phyloP scores from a whole-genome alignment of 805 yeast species.

The Lipomyces starkeyi region DNA sequence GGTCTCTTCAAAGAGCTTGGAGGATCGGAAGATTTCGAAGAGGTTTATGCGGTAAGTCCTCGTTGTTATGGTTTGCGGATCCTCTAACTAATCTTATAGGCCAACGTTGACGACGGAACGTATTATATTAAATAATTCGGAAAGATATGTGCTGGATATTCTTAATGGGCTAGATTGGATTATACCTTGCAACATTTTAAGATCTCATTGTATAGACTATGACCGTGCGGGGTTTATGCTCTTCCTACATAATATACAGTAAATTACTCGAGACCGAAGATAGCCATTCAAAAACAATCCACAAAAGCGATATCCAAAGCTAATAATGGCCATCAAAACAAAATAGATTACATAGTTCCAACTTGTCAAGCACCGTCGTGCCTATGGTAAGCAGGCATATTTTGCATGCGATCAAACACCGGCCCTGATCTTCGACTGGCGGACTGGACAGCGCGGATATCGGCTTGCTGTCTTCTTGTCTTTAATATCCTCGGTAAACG shows the following conservation, averaged over 20 bases:
- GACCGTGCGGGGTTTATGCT: neutral
- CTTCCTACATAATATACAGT: neutral
- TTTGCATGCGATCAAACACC: constrained; percentile 22
- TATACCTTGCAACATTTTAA: neutral
- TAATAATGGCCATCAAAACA: neutral
- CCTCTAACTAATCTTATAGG: constrained; percentile 8
- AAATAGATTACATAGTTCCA: neutral
- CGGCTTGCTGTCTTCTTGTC: constrained; percentile 65
- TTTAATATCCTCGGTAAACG: constrained; percentile 65
- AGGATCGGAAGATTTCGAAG: constrained; percentile 50
- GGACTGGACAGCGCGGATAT: constrained; percentile 34
- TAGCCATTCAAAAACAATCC: neutral
- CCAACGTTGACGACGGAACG: constrained; percentile 34
- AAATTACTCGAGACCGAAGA: neutral
- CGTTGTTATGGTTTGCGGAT: neutral
- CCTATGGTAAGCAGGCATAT: constrained; percentile 17
- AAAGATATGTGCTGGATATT: neutral
- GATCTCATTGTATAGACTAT: neutral
- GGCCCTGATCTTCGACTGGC: neutral
- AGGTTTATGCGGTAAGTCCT: constrained; percentile 28
- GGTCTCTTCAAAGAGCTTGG: constrained; percentile 81
- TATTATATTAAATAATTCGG: constrained; percentile 24
- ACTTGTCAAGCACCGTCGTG: neutral
- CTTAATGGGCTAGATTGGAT: neutral
- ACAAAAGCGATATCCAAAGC: neutral